Conservation (phyloP, 2,329 filamentous ascomycete genomes). For the Hypomyces rosellus region DNA sequence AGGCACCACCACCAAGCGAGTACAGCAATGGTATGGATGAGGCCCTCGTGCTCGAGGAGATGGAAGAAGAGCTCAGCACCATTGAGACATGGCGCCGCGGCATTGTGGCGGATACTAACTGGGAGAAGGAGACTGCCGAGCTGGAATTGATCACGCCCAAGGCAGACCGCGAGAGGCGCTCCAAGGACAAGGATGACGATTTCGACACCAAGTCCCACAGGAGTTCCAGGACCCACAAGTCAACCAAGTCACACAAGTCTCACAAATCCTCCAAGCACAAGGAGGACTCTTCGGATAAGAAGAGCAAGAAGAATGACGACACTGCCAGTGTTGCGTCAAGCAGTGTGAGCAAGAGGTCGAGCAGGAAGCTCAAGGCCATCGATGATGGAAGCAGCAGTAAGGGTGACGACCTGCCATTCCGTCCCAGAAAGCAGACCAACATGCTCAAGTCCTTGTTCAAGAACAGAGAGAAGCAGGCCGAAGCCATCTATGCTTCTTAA, state of each 20-base stretch:
- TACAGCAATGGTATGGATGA: constrained; percentile 41
- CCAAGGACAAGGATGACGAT: constrained; percentile 31
- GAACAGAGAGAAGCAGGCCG: constrained; percentile 41
- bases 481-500: not conserved
- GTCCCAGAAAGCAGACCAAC: constrained; percentile 43
- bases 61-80: constrained; percentile 51
- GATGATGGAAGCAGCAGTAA: constrained; percentile 25
- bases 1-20: constrained; percentile 22
- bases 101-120: constrained; percentile 32
- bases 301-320: constrained; percentile 6
- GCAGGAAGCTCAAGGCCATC: constrained; percentile 29
- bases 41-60: constrained; percentile 49
- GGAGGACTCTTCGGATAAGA: constrained; percentile 17
- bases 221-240: constrained; percentile 27
- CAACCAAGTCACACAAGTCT: constrained; percentile 21
- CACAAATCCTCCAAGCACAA: constrained; percentile 21
- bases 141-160: constrained; percentile 52
- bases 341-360: constrained; percentile 19
- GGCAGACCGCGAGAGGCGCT: constrained; percentile 37
- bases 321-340: constrained; percentile 33
- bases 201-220: constrained; percentile 33
- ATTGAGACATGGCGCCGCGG: constrained; percentile 56
- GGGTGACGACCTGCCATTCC: constrained; percentile 33
- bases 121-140: constrained; percentile 42
- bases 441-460: constrained; percentile 56